Evolutionary conservation across 345 rosid species (phyloP), one percentile per base, ranked within the genome.

Genomic region (Durio zibethinus): DNA sequence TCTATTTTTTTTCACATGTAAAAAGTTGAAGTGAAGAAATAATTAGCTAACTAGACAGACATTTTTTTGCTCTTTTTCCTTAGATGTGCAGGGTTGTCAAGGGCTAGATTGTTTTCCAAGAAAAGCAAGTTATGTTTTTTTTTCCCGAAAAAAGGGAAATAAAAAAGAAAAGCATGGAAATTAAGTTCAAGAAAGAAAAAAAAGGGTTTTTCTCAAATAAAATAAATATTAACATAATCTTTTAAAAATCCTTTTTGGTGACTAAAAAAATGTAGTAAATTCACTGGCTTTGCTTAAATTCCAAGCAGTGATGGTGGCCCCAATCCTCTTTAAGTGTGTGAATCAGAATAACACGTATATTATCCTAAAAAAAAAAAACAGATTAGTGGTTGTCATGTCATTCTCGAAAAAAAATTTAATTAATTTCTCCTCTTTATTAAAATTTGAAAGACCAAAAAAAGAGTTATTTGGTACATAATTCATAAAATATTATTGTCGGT

Each of bases 371-470:
- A 4, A 4, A 47, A 2, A 57, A 6, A 8, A 21, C 0, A 57
- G 62, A 4, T 59, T 12, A 31, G 77, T 79, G 77, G 77, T n/a
- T 73, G 59, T 64, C 77, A 53, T 8, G 78, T 56, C 61, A 65
- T 10, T 31, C n/a, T 5, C 11, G 38, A n/a, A n/a, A n/a, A n/a
- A n/a, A n/a, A n/a, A n/a, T 62, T 6, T 15, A 18, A 61, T 31
- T 31, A 21, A n/a, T 21, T 53, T 53, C 59, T 7, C 29, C 18
- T 15, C 38, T n/a, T 4, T 14, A 15, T 14, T 53, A 52, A 20
- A 52, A 52, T 47, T 47, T 47, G 50, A 14, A 47, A 47, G 16
- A 3, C 1, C 10, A 9, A 21, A 2, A 56, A 54, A 23, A 56
- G 10, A n/a, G 0, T n/a, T n/a, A 54, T 7, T 54, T 54, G 29